These are phyloP conservation scores for Irpex lacteus DNA, from an alignment of 1,284 basidiomycete species.

Conservation along the genomic window DNA sequence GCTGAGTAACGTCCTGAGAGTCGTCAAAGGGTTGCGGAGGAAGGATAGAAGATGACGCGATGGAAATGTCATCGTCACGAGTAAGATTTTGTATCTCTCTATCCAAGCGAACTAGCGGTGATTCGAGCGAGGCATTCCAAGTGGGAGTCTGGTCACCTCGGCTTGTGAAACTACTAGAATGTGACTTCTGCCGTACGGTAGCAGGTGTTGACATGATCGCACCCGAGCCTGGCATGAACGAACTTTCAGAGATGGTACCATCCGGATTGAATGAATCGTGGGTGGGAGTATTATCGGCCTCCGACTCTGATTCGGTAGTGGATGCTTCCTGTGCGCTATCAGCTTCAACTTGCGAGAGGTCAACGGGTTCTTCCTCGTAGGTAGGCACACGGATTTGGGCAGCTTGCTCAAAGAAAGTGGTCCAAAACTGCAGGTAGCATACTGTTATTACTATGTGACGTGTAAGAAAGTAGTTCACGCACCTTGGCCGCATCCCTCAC, in stretches of 20 bases:
- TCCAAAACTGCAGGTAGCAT: conserved; percentile 73
- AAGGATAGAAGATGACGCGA: conserved; percentile 18
- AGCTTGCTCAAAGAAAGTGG: conserved; percentile 91
- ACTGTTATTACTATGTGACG: not conserved
- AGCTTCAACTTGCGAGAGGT: conserved; percentile 30
- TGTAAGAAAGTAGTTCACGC: conserved; percentile 20
- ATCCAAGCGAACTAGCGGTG: conserved; percentile 73
- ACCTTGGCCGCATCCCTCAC: conserved; percentile 88
- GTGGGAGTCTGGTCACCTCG: conserved; percentile 46
- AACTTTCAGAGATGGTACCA: conserved; percentile 52
- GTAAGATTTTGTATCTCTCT: conserved; percentile 60
- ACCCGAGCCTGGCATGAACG: conserved; percentile 64
- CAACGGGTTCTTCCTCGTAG: conserved; percentile 61
- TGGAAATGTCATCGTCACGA: conserved; percentile 21
- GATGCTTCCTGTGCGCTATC: conserved; percentile 17
- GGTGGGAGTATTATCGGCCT: conserved; percentile 16
- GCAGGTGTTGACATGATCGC: conserved; percentile 77
- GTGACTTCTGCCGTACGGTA: conserved; percentile 35
- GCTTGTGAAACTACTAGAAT: conserved; percentile 37
- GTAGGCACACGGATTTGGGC: conserved; percentile 82
- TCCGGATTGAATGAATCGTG: conserved; percentile 30
- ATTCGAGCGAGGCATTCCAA: conserved; percentile 70
- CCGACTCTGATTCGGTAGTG: conserved; percentile 7
- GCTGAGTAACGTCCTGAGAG: conserved; percentile 26
- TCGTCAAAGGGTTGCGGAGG: conserved; percentile 17